phyloP scores from a whole-genome alignment of 805 yeast genomes.

The Allodekkera sacchari region DNA sequence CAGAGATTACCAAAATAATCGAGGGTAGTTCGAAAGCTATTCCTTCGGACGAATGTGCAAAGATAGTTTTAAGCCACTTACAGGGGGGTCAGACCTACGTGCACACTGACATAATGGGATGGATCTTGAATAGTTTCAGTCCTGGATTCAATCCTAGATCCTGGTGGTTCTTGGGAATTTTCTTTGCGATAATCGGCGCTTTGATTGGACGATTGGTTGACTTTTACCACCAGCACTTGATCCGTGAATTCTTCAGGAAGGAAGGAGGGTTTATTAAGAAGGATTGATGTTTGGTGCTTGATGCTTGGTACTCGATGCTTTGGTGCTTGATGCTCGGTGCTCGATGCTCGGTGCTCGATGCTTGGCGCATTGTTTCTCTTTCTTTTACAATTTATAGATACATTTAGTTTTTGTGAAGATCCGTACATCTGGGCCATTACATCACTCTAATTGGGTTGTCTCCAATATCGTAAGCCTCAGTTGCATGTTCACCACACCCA shows the following conservation, averaged over 20 bases:
- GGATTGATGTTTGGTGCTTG: slow-evolving; percentile 2
- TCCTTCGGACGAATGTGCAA: slow-evolving; percentile 57
- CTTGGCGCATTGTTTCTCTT: no score
- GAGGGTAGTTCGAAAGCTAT: slow-evolving; percentile 82
- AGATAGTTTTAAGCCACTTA: slow-evolving; percentile 46
- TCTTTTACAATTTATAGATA: no score
- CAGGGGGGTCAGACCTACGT: slow-evolving; percentile 62
- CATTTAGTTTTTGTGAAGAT: no score
- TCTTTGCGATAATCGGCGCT: slow-evolving; percentile 40
- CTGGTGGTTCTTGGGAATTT: slow-evolving; percentile 43
- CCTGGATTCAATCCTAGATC: slow-evolving; percentile 66
- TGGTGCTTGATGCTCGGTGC: no score
- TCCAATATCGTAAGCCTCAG: no score
- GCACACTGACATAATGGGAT: slow-evolving; percentile 79
- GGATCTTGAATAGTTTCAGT: slow-evolving; percentile 61
- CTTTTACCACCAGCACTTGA: slow-evolving; percentile 42
- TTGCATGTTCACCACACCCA: no score
- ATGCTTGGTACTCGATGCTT: slow-evolving; percentile 1
- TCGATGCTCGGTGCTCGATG: no score
- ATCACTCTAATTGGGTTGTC: no score
- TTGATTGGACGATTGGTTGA: slow-evolving; percentile 55
- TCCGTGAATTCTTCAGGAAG: slow-evolving; percentile 38
- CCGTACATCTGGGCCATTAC: no score
- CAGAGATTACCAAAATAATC: slow-evolving; percentile 67
- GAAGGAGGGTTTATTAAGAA: slow-evolving; percentile 7